Percentiles rank a stretch among this genome's conserved stretches.
Conservation (phyloP, 1,284 basidiomycete genomes). For the Sphagnurus paluster region DNA sequence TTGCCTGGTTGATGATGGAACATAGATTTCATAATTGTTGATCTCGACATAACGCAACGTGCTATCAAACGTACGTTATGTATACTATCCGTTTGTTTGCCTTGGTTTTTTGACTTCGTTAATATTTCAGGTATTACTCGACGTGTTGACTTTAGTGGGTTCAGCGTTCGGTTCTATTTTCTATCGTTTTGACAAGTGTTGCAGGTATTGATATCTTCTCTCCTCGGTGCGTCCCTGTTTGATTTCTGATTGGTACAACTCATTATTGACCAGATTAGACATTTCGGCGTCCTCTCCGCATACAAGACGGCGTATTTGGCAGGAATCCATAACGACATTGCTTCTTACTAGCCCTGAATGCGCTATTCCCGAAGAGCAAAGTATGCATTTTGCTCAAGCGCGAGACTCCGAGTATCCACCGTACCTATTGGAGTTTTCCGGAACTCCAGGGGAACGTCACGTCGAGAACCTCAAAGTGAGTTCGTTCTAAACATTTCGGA, state of each 20-base stretch:
- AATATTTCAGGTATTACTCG: slow-evolving; percentile 46
- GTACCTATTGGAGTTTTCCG: slow-evolving; percentile 69
- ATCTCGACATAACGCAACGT: slow-evolving; percentile 48
- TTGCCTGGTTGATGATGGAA: not conserved
- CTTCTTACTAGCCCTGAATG: slow-evolving; percentile 62
- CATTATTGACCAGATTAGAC: slow-evolving; percentile 50
- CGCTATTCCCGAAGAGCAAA: slow-evolving; percentile 60
- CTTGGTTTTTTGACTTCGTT: not conserved
- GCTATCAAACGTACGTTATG: slow-evolving; percentile 54
- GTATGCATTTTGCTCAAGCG: slow-evolving; percentile 62
- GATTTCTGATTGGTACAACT: not conserved
- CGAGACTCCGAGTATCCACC: slow-evolving; percentile 66
- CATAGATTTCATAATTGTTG: slow-evolving; percentile 66
- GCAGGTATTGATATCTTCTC: slow-evolving; percentile 78
- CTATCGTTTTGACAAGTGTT: slow-evolving; percentile 11
- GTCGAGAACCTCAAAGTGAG: slow-evolving; percentile 79
- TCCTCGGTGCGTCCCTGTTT: slow-evolving; percentile 46
- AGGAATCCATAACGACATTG: slow-evolving; percentile 74
- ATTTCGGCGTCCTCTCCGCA: slow-evolving; percentile 63
- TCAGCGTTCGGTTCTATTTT: slow-evolving; percentile 15
- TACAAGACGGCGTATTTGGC: slow-evolving; percentile 77
- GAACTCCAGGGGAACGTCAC: slow-evolving; percentile 72
- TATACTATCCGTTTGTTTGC: slow-evolving; percentile 1
- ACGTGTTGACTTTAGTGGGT: slow-evolving; percentile 76
- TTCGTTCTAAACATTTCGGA: not conserved